phyloP scores from a whole-genome alignment of 2,329 filamentous ascomycete genomes.

The Bipolaris gigantea region DNA sequence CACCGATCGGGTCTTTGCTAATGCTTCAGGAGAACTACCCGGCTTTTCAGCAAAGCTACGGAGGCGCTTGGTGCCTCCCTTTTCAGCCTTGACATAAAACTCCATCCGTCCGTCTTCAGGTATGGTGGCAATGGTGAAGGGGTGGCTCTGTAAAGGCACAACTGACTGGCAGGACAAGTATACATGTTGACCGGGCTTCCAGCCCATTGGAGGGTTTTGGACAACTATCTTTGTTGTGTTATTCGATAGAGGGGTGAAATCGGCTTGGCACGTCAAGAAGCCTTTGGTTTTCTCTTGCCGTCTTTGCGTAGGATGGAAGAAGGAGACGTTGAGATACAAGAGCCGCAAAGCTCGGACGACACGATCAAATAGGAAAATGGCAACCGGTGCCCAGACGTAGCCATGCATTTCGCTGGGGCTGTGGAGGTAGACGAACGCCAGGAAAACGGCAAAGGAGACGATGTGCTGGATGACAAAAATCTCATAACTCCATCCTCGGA shows the following conservation, averaged over 20 bases:
- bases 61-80: conserved; percentile 56
- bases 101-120: conserved; percentile 59
- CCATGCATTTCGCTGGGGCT: conserved; percentile 61
- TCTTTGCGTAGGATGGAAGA: conserved; percentile 45
- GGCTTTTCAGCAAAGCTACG: conserved; percentile 55
- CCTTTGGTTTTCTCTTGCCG: conserved; percentile 31
- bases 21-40: conserved; percentile 14
- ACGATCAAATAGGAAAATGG: conserved; percentile 64
- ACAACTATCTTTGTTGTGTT: conserved; percentile 61
- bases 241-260: conserved; percentile 53
- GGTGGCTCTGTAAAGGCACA: conserved; percentile 63
- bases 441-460: conserved; percentile 61
- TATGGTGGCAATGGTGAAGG: conserved; percentile 64
- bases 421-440: conserved; percentile 66
- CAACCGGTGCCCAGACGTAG: conserved; percentile 68
- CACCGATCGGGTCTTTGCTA: conserved; percentile 41
- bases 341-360: conserved; percentile 50
- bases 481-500: conserved; percentile 69
- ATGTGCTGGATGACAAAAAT: conserved; percentile 71
- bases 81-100: conserved; percentile 59
- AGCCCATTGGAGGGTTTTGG: conserved; percentile 57
- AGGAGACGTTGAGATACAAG: conserved; percentile 46
- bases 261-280: conserved; percentile 44
- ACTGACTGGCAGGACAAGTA: conserved; percentile 62
- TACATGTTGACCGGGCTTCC: conserved; percentile 65